Evolutionary conservation across 192 early-diverging fungal species (phyloP).

Genomic region (Podila epigama): DNA sequence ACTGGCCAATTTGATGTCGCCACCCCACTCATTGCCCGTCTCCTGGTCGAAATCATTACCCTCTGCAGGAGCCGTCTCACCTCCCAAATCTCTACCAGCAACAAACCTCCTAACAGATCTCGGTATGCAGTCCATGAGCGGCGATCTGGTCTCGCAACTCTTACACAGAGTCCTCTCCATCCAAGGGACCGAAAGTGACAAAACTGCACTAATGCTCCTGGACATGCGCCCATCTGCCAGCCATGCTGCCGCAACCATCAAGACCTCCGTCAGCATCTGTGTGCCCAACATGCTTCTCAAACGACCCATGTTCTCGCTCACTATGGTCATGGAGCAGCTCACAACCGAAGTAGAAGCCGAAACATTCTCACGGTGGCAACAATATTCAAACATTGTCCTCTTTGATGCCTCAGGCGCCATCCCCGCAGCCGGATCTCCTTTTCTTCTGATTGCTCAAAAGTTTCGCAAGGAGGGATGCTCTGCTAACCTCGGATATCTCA

Average conservation of each 20-base stretch:
- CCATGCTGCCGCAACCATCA: conserved; percentile 60
- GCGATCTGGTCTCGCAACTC: conserved; percentile 15
- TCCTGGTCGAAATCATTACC: conserved; percentile 19
- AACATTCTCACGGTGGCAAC: conserved; percentile 60
- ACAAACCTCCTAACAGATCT: conserved; percentile 7
- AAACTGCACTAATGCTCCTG: conserved; percentile 59
- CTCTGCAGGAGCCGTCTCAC: conserved; percentile 1
- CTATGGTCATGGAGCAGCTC: conserved; percentile 66
- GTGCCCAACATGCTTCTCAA: conserved; percentile 79
- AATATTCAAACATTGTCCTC: conserved; percentile 67
- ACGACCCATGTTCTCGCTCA: conserved; percentile 66
- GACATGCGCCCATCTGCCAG: conserved; percentile 75
- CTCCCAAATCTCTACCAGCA: conserved; percentile 1
- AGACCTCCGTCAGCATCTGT: conserved; percentile 69
- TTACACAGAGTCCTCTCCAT: conserved; percentile 14
- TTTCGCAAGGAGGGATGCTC: conserved; percentile 61
- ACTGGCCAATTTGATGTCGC: conserved; percentile 32
- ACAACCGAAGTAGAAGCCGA: conserved; percentile 58
- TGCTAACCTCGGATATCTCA: conserved; percentile 52
- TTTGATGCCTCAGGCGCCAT: conserved; percentile 68
- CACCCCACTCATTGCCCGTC: conserved; percentile 30
- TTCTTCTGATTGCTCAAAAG: conserved; percentile 67
- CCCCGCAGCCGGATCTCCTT: conserved; percentile 55
- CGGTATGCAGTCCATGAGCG: conserved; percentile 13
- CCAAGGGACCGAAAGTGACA: conserved; percentile 8